Evolutionary conservation across 2,329 filamentous ascomycete genomes (phyloP), one percentile per base, ranked within the genome.

Genomic region (Gnomoniopsis smithogilvyi): DNA sequence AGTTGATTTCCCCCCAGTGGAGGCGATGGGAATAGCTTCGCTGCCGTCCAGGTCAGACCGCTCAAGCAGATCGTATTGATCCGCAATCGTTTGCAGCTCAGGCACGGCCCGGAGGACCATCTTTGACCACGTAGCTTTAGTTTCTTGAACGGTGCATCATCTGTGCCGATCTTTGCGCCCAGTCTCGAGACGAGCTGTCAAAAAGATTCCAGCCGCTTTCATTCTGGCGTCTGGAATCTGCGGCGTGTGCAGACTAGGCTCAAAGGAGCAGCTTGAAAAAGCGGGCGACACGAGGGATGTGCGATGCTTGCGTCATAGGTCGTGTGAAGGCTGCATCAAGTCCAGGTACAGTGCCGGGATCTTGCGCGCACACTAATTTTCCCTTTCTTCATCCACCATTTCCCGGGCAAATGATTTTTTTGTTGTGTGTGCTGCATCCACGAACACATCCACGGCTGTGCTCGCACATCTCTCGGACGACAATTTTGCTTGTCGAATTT

Each of bases 231-330:
- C 33, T 51, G 50, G 34, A 34, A 21, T 22, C 19, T 41, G 11
- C 3, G 17, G 34, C n/a, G 48, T 14, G 10, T 19, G 21, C 24
- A 30, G 10, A 21, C 33, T 38, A 51, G 33, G 24, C 33, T 21
- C 36, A 19, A 22, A 22, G 3, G 36, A 22, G 21, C 38, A 22
- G 43, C 14, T 46, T 46, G 15, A 19, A 30, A 30, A 51, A 12
- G 17, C 14, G 30, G 48, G 30, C 53, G 43, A 43, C 49, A 24
- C 22, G 38, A 45, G 51, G 26, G 34, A 24, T 36, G 38, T 54
- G 60, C 47, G 26, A 48, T 41, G 51, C 50, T 62, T 62, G 60
- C 60, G 60, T 62, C 60, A 62, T 62, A 56, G 54, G 48, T 52
- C 57, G 53, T 55, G 55, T 51, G 50, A 51, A 34, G 36, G 17